Conservation (phyloP, 768 basidiomycete species). For the Rickenella mellea region DNA sequence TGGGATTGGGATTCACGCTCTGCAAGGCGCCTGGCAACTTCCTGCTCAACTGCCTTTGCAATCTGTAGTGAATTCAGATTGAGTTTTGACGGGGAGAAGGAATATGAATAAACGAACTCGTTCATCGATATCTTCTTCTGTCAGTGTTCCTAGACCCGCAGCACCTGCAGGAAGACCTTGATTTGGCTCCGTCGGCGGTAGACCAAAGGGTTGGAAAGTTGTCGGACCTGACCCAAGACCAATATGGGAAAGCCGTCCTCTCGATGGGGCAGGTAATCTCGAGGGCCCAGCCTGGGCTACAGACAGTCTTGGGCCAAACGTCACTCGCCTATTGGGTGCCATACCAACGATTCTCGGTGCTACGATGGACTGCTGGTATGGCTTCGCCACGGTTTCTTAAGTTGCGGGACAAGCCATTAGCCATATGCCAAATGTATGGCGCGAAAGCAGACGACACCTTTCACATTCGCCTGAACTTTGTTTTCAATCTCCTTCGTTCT, state of each 20-base stretch:
- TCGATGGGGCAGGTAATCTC: neutral
- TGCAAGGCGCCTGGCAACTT: slow-evolving; percentile 59
- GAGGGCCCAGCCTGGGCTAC: neutral
- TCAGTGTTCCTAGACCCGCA: slow-evolving; percentile 21
- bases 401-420: too few species aligned
- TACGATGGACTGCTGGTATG: too few species aligned
- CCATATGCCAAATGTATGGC: too few species aligned
- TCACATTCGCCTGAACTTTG: slow-evolving; percentile 68
- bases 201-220: slow-evolving; percentile 29
- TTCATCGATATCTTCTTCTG: slow-evolving; percentile 68
- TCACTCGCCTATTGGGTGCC: too few species aligned
- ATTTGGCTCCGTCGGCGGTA: slow-evolving; percentile 9
- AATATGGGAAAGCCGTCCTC: neutral
- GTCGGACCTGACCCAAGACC: slow-evolving; percentile 17
- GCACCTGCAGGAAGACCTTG: neutral
- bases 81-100: slow-evolving; percentile 3
- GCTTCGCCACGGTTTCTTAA: too few species aligned
- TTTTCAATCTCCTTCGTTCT: slow-evolving; percentile 85
- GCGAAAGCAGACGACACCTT: slow-evolving; percentile 34
- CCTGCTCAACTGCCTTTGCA: slow-evolving; percentile 61
- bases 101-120: slow-evolving; percentile 33
- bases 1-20: slow-evolving; percentile 16
- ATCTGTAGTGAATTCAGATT: slow-evolving; percentile 36
- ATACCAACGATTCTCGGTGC: too few species aligned
- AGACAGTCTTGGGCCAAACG: too few species aligned